Conservation (phyloP, 108 stramenopile genomes). For the Fistulifera solaris region DNA sequence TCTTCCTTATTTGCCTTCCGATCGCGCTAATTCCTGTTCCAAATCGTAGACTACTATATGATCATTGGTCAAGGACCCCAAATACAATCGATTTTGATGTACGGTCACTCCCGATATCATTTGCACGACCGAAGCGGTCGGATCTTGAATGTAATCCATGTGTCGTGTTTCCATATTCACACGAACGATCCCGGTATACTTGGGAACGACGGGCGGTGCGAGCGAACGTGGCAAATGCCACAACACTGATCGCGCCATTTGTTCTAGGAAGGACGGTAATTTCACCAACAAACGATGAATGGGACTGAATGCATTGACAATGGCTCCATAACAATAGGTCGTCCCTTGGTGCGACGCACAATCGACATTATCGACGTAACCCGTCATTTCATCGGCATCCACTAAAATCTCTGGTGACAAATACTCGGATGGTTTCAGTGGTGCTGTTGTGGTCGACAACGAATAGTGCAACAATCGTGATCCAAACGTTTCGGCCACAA, state of each 20-base stretch:
- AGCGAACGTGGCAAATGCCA: constrained; percentile 35
- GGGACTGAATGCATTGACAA: constrained; percentile 7
- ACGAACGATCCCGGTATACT: constrained; percentile 39
- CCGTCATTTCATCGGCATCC: constrained; percentile 19
- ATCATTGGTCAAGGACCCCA: constrained; percentile 49
- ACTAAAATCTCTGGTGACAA: constrained; percentile 3
- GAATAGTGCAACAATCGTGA: constrained; percentile 38
- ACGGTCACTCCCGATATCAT: constrained; percentile 55
- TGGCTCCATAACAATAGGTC: constrained; percentile 30
- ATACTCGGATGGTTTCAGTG: background rate
- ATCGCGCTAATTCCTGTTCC: background rate
- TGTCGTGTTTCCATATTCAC: constrained; percentile 23
- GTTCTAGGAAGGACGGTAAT: constrained; percentile 23
- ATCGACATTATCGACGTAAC: constrained; percentile 46
- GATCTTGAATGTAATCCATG: constrained; percentile 38
- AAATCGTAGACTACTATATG: constrained; percentile 50
- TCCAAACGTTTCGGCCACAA: constrained; percentile 43
- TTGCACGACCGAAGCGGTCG: constrained; percentile 34
- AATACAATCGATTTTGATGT: constrained; percentile 39
- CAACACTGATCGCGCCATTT: constrained; percentile 28
- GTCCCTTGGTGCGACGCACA: constrained; percentile 23
- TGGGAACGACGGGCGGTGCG: constrained; percentile 12
- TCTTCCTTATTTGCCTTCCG: background rate
- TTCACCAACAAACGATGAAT: constrained; percentile 12
- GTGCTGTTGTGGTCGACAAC: constrained; percentile 29